Base-by-base conservation (phyloP, 2,329 filamentous ascomycete species). In the Elsinoe perseae region DNA sequence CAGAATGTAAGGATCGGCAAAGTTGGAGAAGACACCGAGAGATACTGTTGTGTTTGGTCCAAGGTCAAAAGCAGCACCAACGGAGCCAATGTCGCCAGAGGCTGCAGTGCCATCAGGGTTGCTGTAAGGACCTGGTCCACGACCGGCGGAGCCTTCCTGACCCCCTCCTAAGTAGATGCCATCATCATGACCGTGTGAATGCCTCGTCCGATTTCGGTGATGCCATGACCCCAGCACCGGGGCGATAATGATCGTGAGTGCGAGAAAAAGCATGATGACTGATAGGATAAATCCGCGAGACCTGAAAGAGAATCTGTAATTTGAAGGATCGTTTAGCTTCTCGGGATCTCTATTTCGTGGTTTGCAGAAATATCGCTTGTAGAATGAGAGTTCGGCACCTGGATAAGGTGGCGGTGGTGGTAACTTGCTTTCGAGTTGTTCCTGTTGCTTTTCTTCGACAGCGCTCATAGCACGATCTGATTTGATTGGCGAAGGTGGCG, bases 1-100 rank as follows among this genome's bases (percentile, higher is more conserved):
- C 28, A 65, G 61, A 12, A 73, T 60, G 8, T 64, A 57, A 2
- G 71, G 71, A 61, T 73, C 71, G 1, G 71, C 66, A 50, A 73
- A 73, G 61, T 73, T 71, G 18, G 48, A 32, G 48, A 32, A 52
- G 7, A 52, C 25, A 16, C 48, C 48, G 8, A 52, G 28, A n/a
- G 48, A 34, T 7, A 57, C 32, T n/a, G 55, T 48, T 2, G 32
- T 23, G 20, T 52, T 52, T 28, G 28, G 48, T 14, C 48, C 48
- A 7, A 52, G 48, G 12, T 20, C 32, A n/a, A 52, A 36, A 7
- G 48, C 48, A 36, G 25, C 18, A 12, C 28, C 30, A 8, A 28
- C 30, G 27, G 48, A 52, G 18, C 48, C 48, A 8, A 50, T 50
- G 27, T 6, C 3, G 14, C 44, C 44, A 16, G 16, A 21, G 7